Evolutionary conservation across 768 basidiomycete species (phyloP).

Genomic region (Hygrocybe coccinea): DNA sequence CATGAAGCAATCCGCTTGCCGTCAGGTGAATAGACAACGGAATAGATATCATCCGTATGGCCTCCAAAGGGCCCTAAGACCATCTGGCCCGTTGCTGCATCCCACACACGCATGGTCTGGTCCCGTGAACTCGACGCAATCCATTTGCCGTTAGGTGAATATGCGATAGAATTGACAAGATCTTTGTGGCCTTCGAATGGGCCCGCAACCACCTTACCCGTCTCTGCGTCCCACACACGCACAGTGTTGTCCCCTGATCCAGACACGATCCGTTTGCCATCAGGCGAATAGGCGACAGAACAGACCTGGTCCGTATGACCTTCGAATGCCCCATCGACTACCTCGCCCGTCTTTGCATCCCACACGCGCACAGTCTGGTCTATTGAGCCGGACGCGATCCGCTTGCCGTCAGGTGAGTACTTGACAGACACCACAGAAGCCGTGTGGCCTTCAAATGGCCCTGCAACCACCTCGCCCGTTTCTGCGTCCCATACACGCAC

Average conservation of each 20-base stretch:
- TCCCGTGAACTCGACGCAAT: constrained; percentile 44
- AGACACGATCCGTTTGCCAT: constrained; percentile 28
- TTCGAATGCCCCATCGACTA: constrained; percentile 29
- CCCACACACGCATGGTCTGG: constrained; percentile 40
- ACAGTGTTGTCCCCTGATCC: constrained; percentile 50
- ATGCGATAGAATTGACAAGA: constrained; percentile 34
- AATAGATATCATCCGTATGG: constrained; percentile 57
- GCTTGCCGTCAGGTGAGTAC: constrained; percentile 48
- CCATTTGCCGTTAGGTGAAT: constrained; percentile 23
- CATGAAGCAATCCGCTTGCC: constrained; percentile 32
- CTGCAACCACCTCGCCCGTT: constrained; percentile 6
- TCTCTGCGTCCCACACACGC: constrained; percentile 23
- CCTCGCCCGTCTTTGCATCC: constrained; percentile 9
- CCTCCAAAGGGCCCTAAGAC: constrained; percentile 42
- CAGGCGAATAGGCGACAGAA: constrained; percentile 24
- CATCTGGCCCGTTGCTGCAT: constrained; percentile 8
- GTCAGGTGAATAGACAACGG: constrained; percentile 25
- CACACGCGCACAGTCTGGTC: constrained; percentile 45
- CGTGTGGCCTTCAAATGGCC: constrained; percentile 9
- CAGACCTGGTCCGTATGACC: constrained; percentile 66
- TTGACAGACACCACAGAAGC: constrained; percentile 26
- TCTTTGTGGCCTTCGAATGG: constrained; percentile 67
- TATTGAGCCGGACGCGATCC: constrained; percentile 45
- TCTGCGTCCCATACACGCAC: constrained; percentile 17
- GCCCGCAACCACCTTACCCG: constrained; percentile 3